These are phyloP conservation scores for Exobasidium cylindrosporum DNA, from an alignment of 1,284 basidiomycete species.

Conservation along the genomic window DNA sequence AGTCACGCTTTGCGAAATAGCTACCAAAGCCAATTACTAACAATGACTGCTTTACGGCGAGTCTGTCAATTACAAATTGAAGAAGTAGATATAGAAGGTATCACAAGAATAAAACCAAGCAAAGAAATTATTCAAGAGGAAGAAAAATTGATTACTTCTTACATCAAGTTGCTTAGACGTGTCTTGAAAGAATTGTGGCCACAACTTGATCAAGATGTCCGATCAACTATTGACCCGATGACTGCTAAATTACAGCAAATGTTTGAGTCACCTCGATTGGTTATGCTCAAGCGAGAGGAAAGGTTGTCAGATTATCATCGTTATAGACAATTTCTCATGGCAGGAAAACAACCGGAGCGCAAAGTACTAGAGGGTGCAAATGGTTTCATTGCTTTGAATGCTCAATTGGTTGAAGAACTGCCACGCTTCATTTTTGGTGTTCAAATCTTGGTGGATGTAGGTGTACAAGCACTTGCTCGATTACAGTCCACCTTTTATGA, in stretches of 20 bases:
- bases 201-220: slow-evolving; percentile 33
- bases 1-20: not conserved
- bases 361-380: slow-evolving; percentile 44
- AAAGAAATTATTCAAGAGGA: not conserved
- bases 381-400: slow-evolving; percentile 54
- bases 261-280: slow-evolving; percentile 37
- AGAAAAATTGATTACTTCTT: not conserved
- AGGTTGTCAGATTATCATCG: slow-evolving; percentile 53
- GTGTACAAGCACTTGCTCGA: slow-evolving; percentile 49
- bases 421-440: slow-evolving; percentile 55
- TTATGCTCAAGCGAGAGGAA: slow-evolving; percentile 54
- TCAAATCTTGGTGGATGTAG: slow-evolving; percentile 52
- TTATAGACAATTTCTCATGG: slow-evolving; percentile 32
- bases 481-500: slow-evolving; percentile 46
- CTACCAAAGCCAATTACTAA: not conserved
- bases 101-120: not conserved
- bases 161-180: not conserved
- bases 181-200: slow-evolving; percentile 21
- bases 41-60: not conserved
- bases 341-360: slow-evolving; percentile 27
- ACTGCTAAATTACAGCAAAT: slow-evolving; percentile 48
- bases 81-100: not conserved
- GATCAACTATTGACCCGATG: slow-evolving; percentile 30
- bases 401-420: slow-evolving; percentile 56
- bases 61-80: not conserved